Evolutionary conservation across 768 basidiomycete species (phyloP), one percentile per base, ranked within the genome.

Genomic region (Podaxis mareebaensis): DNA sequence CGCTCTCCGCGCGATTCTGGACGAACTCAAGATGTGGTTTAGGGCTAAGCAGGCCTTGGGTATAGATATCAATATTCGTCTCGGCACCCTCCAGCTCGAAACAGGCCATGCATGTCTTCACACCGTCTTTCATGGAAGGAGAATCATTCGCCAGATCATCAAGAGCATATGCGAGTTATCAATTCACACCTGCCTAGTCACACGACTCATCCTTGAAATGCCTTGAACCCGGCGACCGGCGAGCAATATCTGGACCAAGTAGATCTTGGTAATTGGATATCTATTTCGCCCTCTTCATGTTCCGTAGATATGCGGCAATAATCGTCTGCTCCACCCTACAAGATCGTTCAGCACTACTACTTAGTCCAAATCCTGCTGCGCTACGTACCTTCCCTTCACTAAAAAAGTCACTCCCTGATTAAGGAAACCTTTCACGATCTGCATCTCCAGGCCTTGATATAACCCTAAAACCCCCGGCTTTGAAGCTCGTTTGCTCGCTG

Each of bases 401-500:
- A 85, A 69, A 71, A 87, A 82, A 4, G 85, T 85, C 1, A 86
- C 77, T 0, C 86, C 86, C 69, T 86, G 83, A 65, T 77, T 82
- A 28, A 88, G 66, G 60, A 86, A 84, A 0, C 83, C 82, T 67
- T 85, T 86, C 57, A 81, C 53, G 15, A 83, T 76, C 70, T 84
- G 81, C 66, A 78, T 78, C 20, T 79, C 73, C 17, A 85, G 74
- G 1, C 83, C 86, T 68, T 84, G 83, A 64, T 87, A 87, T 28
- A 88, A 69, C 0, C 84, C 81, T 11, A 66, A 61, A 17, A 80
- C 39, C 4, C 78, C 76, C 6, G 30, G 53, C 5, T 55, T 55
- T n/a, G 6, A 17, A n/a, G 15, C 1, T 36, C n/a, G 30, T 33
- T 33, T 5, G 17, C 22, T 30, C 17, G 8, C 15, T 3, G 36